Conservation (phyloP, 352 stramenopile genomes). For the Phytophthora colocasiae region DNA sequence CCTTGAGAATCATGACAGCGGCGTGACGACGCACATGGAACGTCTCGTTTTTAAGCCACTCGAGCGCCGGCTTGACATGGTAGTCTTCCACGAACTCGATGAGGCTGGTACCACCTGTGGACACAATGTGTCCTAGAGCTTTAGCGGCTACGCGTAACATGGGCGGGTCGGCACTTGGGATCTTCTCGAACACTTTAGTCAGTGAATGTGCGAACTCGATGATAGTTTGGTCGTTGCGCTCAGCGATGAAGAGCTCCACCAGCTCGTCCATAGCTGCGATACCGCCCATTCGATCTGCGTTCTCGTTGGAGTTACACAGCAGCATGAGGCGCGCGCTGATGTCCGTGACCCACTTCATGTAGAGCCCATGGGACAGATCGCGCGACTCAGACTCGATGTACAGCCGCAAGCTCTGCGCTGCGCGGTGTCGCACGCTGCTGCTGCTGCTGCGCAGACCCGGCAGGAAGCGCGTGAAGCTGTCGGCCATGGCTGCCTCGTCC, state of each 20-base stretch:
- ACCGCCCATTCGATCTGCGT: conserved; percentile 80
- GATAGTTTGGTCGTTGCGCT: conserved; percentile 91
- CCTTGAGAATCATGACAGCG: conserved; percentile 88
- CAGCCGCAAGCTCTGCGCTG: conserved; percentile 76
- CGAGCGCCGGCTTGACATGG: conserved; percentile 86
- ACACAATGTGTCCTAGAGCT: conserved; percentile 88
- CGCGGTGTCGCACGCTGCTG: conserved; percentile 64
- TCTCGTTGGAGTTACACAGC: conserved; percentile 83
- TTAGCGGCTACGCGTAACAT: conserved; percentile 82
- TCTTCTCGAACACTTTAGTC: conserved; percentile 90
- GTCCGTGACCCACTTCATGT: conserved; percentile 90
- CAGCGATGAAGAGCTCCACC: conserved; percentile 89
- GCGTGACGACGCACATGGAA: conserved; percentile 89
- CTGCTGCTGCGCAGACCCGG: conserved; percentile 75
- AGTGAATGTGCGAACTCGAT: conserved; percentile 91
- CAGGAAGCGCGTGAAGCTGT: conserved; percentile 81
- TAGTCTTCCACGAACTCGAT: conserved; percentile 92
- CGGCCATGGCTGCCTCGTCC: conserved; percentile 45
- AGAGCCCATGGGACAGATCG: conserved; percentile 83
- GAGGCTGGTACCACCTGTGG: conserved; percentile 82
- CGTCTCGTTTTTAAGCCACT: conserved; percentile 91
- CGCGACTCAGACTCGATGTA: conserved; percentile 90
- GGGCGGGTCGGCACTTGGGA: conserved; percentile 70
- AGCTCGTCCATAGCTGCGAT: conserved; percentile 92
- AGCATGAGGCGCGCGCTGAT: conserved; percentile 86